Base-by-base conservation (phyloP, 2,329 filamentous ascomycete species). In the Trichoderma endophyticum region DNA sequence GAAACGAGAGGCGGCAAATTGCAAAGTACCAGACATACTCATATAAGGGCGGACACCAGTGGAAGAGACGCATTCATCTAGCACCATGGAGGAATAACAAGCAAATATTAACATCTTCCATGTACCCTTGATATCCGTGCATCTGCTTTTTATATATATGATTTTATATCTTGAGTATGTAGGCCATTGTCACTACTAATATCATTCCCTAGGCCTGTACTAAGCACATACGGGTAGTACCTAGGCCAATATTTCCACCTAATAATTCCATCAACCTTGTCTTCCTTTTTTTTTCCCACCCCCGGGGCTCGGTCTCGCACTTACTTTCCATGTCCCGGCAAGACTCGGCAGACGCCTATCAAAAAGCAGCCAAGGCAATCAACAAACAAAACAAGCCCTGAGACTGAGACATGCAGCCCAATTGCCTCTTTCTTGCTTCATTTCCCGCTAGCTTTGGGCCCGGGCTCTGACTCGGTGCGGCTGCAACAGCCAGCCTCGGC, bases 391-490 rank as follows among this genome's bases (percentile, higher is more conserved):
- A 15, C 36, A 18, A 39, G 36, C 14, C 12, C 36, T 18, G 56
- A 59, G 56, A 59, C 56, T 39, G 43, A 48, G 43, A 48, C 43
- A 60, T 60, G 56, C 56, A 59, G 56, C 56, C 24, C 24, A 18
- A 24, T 56, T 39, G 51, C 56, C 9, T 66, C 15, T 34, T 36
- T 56, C 26, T 36, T 2, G 7, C 14, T 28, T 28, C 32, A 48
- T 48, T 48, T 48, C 18, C 43, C 43, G 9, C n/a, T 21, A 63
- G 2, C 24, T 21, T 3, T 26, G 32, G 48, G 48, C 18, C 48
- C 48, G 32, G 21, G 63, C 63, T 61, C 59, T 61, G 59, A 61
- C 59, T 61, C 59, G 59, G 59, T 61, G 59, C 59, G 59, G 59
- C 59, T 56, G 48, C 63, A 18, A 28, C 48, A 30, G 48, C 56